Base-by-base conservation (phyloP, 2,329 filamentous ascomycete species). In the Plectosphaerella sp. region DNA sequence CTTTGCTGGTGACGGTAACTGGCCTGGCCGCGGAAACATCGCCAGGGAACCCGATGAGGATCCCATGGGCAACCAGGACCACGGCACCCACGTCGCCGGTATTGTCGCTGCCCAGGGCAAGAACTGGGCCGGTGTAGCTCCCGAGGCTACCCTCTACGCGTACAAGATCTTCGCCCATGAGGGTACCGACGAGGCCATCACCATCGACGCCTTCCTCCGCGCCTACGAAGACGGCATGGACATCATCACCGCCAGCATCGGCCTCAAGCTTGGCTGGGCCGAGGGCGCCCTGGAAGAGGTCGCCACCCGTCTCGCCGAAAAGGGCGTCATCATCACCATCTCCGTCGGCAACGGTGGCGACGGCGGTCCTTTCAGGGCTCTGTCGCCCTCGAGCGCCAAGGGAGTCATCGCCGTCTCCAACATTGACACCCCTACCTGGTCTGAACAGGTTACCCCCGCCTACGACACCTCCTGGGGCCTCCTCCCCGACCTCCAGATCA, bases 271-370 rank as follows among this genome's bases (percentile, higher is more conserved):
- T 43, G 75, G 75, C 16, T 69, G 61, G 60, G 57, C 65, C 0
- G 62, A 64, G 20, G 58, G 69, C 33, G 62, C 69, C n/a, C 69
- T 65, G 65, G 67, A 71, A 33, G 64, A 66, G n/a, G 67, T 72
- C 6, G 65, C 69, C 4, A 66, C 67, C 6, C 66, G 70, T 25
- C 67, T 74, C 45, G 71, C 68, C 11, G 69, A 74, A 8, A 63
- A 71, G 20, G 78, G 78, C 8, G 67, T 80, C 1, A 71, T 79
- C 9, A 70, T 79, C 15, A 72, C 74, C 10, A 72, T 80, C 22
- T 73, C 78, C 2, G 76, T 74, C 5, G 78, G 79, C 14, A 82
- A 82, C 51, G 70, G 74, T 15, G 78, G 79, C 22, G 64, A 64
- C 14, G 62, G 65, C 11, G 78, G 78, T 0, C 69, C 78, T 0